Evolutionary conservation across 2,329 filamentous ascomycete species (phyloP).

Genomic region (Venturiaceae sp.): DNA sequence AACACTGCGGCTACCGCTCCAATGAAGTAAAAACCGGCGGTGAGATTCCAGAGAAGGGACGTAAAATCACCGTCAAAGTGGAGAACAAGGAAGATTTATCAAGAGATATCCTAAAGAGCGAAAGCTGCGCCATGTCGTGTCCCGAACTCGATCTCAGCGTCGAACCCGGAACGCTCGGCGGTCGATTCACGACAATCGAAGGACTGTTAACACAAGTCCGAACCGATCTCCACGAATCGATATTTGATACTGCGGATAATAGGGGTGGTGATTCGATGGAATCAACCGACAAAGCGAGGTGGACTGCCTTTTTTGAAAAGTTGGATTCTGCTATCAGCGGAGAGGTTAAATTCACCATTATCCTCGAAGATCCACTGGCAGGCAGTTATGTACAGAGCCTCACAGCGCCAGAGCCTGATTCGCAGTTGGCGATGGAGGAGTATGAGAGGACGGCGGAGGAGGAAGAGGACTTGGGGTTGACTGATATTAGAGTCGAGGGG

Average conservation of each 20-base stretch:
- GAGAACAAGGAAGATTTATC: slow-evolving; percentile 63
- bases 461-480: slow-evolving; percentile 83
- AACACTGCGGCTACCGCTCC: slow-evolving; percentile 84
- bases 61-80: slow-evolving; percentile 70
- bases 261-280: slow-evolving; percentile 72
- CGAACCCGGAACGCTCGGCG: slow-evolving; percentile 87
- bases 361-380: slow-evolving; percentile 80
- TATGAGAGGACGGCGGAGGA: slow-evolving; percentile 87
- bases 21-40: slow-evolving; percentile 98
- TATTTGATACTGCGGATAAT: slow-evolving; percentile 60
- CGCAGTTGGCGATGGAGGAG: slow-evolving; percentile 69
- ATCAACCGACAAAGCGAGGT: slow-evolving; percentile 55
- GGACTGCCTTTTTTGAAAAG: slow-evolving; percentile 71
- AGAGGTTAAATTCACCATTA: slow-evolving; percentile 68
- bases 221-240: slow-evolving; percentile 77
- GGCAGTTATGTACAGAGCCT: slow-evolving; percentile 91
- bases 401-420: slow-evolving; percentile 56
- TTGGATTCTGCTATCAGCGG: slow-evolving; percentile 73
- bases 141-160: slow-evolving; percentile 80
- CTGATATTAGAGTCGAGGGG: slow-evolving; percentile 85
- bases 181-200: slow-evolving; percentile 94
- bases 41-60: slow-evolving; percentile 76
- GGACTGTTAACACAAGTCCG: slow-evolving; percentile 87
- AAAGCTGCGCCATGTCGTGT: slow-evolving; percentile 79
- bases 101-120: slow-evolving; percentile 91